Conservation (phyloP, 2,329 filamentous ascomycete genomes). For the Chaetomium sp. region DNA sequence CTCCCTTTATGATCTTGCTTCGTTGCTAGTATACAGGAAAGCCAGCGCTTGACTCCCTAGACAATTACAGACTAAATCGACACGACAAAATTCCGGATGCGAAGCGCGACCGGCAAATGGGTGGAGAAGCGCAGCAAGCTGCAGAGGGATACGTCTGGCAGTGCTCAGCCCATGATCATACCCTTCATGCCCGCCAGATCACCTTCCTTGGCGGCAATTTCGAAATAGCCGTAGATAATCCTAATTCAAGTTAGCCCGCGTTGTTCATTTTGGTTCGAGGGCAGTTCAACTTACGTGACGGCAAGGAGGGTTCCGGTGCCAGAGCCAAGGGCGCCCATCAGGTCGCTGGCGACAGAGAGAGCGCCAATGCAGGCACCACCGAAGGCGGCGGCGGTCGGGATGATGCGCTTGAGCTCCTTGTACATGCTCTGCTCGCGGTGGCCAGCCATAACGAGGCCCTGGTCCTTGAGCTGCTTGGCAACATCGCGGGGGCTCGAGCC, state of each 20-base stretch:
- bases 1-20: constrained; percentile 33
- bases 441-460: constrained; percentile 98
- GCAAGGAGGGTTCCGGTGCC: constrained; percentile 97
- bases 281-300: constrained; percentile 74
- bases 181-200: constrained; percentile 83
- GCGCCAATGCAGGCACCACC: constrained; percentile 99
- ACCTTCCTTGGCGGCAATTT: constrained; percentile 98
- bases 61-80: constrained; percentile 30
- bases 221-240: constrained; percentile 99
- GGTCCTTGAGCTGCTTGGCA: constrained; percentile 99
- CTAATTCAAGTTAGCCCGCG: constrained; percentile 52
- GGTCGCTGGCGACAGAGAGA: constrained; percentile 91
- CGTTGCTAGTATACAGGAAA: constrained; percentile 34
- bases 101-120: constrained; percentile 16
- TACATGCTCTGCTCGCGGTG: constrained; percentile 99
- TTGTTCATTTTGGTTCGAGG: background rate
- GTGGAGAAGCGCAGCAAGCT: constrained; percentile 9
- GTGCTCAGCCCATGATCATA: constrained; percentile 67
- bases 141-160: background rate
- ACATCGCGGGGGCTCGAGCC: constrained; percentile 97
- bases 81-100: constrained; percentile 25
- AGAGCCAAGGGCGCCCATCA: constrained; percentile 92
- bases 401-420: constrained; percentile 99
- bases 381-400: constrained; percentile 95
- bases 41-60: constrained; percentile 25